These are phyloP conservation scores for Sphagnum tenellum DNA, from an alignment of 225 moss, liverwort and hornwort species.

Conservation along the genomic window DNA sequence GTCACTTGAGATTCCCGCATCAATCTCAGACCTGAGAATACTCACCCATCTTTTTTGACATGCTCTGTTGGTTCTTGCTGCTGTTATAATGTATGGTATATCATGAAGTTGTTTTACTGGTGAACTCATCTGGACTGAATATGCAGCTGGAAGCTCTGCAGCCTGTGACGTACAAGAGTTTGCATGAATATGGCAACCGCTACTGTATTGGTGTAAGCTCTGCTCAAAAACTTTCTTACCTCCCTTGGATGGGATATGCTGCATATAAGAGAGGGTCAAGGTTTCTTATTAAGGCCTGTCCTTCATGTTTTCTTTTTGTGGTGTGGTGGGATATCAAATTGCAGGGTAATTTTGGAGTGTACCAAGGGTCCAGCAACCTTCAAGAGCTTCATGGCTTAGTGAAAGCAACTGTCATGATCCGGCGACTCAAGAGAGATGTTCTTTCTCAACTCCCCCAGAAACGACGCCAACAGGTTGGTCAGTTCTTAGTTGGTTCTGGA, in stretches of 20 bases:
- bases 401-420: slow-evolving; percentile 97
- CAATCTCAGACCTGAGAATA: too few species aligned
- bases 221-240: not conserved
- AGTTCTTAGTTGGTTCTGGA: not conserved
- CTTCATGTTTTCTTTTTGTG: not conserved
- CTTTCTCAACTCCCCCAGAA: slow-evolving; percentile 83
- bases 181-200: slow-evolving; percentile 88
- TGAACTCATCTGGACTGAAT: not conserved
- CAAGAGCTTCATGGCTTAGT: slow-evolving; percentile 93
- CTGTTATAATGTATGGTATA: not conserved
- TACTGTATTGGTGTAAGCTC: slow-evolving; percentile 86
- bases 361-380: slow-evolving; percentile 93
- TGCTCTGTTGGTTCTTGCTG: too few species aligned
- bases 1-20: too few species aligned
- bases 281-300: not conserved
- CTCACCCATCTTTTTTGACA: too few species aligned
- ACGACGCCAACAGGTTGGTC: slow-evolving; percentile 87
- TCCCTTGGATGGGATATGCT: not conserved
- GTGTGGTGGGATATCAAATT: not conserved
- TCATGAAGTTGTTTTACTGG: not conserved
- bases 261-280: too few species aligned
- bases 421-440: slow-evolving; percentile 89
- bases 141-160: slow-evolving; percentile 92
- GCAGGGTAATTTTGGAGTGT: slow-evolving; percentile 84
- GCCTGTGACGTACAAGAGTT: slow-evolving; percentile 67